phyloP scores from a whole-genome alignment of 148 eudicot species.

The Spergularia bocconei region DNA sequence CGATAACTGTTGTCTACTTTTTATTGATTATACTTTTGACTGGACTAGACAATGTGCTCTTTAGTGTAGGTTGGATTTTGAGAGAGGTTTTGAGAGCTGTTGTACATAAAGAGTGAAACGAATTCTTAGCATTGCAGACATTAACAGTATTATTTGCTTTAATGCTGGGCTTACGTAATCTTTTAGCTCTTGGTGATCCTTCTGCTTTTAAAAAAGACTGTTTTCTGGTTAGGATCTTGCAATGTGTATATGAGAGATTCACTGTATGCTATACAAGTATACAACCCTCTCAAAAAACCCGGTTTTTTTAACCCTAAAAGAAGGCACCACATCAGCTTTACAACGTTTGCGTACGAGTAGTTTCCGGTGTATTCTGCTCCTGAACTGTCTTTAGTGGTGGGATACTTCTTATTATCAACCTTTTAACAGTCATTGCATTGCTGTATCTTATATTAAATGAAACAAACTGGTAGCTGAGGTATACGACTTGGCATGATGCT shows the following conservation, averaged over 20 bases:
- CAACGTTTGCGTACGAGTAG: too few relatives aligned
- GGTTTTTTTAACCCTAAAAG: too few relatives aligned
- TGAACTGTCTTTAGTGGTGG: not conserved
- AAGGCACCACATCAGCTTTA: too few relatives aligned
- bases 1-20: too few relatives aligned
- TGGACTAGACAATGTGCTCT: too few relatives aligned
- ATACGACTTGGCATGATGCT: not conserved
- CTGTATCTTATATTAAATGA: not conserved
- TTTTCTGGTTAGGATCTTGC: not conserved
- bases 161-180: not conserved
- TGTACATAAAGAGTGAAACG: not conserved
- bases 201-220: not conserved
- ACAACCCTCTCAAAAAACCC: too few relatives aligned
- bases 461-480: too few relatives aligned
- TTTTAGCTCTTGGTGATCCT: not conserved
- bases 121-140: not conserved
- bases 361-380: not conserved
- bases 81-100: not conserved
- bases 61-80: not conserved
- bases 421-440: not conserved
- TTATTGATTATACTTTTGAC: too few relatives aligned
- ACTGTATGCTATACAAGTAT: not conserved
- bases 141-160: not conserved
- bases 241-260: not conserved
- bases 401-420: not conserved